Conservation (phyloP, 768 basidiomycete genomes). For the Termitomyces sp. region DNA sequence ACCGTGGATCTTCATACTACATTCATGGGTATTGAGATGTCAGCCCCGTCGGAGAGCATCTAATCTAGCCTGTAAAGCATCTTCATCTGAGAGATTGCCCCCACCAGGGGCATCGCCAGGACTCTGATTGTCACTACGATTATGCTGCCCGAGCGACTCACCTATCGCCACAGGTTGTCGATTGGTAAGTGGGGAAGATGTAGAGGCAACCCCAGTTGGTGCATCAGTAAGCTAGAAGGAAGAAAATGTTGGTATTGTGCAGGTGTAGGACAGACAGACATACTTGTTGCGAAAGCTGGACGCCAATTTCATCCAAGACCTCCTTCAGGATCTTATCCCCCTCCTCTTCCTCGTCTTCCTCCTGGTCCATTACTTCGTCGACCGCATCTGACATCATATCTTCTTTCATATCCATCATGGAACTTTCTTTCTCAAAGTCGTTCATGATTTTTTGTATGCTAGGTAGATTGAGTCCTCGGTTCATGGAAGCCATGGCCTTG, state of each 20-base stretch:
- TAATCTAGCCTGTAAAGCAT: conserved; percentile 88
- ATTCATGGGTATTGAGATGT: conserved; percentile 12
- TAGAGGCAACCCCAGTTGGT: conserved; percentile 63
- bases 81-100: conserved; percentile 65
- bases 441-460: conserved; percentile 95
- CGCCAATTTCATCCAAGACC: conserved; percentile 96
- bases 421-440: conserved; percentile 95
- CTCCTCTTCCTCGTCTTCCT: conserved; percentile 96
- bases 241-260: conserved; percentile 8
- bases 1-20: not conserved
- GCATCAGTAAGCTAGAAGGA: conserved; percentile 68
- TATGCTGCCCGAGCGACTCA: conserved; percentile 39
- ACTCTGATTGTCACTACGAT: conserved; percentile 22
- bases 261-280: conserved; percentile 6
- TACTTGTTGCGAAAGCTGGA: conserved; percentile 83
- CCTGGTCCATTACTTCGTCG: conserved; percentile 85
- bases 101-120: conserved; percentile 32
- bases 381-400: conserved; percentile 99
- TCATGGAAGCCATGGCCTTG: conserved; percentile 98
- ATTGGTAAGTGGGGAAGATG: conserved; percentile 53
- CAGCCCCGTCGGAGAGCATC: conserved; percentile 81
- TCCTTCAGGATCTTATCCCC: conserved; percentile 93
- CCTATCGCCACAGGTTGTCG: conserved; percentile 86
- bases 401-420: conserved; percentile 99
- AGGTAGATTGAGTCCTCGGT: conserved; percentile 91